A percentile compares a stretch with the other conserved stretches of the same genome.
phyloP scores from a whole-genome alignment of 495 filamentous ascomycete genomes.

The Melanomma pulvis-pyrius region DNA sequence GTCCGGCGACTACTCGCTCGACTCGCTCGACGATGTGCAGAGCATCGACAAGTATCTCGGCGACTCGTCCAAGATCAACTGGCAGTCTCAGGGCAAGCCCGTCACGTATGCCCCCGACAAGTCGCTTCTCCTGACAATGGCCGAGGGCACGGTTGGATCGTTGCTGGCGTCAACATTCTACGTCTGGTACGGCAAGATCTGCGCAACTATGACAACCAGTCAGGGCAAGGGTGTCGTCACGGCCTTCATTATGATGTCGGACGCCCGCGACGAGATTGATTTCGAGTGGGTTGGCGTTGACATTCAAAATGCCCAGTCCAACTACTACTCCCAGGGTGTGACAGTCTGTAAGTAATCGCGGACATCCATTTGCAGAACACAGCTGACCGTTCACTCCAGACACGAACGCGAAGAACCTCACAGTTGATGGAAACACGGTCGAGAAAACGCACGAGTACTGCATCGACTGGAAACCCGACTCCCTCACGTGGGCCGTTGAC shows the following conservation, averaged over 20 bases:
- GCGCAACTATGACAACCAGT: slow-evolving; percentile 81
- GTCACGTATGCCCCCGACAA: slow-evolving; percentile 58
- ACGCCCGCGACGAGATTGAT: slow-evolving; percentile 98
- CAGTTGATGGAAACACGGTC: slow-evolving; percentile 66
- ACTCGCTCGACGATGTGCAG: slow-evolving; percentile 66
- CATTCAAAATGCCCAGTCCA: slow-evolving; percentile 77
- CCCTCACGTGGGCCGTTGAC: slow-evolving; percentile 83
- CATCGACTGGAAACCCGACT: slow-evolving; percentile 87
- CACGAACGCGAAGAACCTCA: slow-evolving; percentile 69
- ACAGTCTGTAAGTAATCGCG: slow-evolving; percentile 75
- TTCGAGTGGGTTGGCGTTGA: slow-evolving; percentile 91
- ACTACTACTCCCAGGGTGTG: slow-evolving; percentile 96
- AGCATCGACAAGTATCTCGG: slow-evolving; percentile 82
- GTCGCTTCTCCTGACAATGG: slow-evolving; percentile 82
- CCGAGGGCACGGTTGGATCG: slow-evolving; percentile 76
- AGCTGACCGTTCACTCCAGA: slow-evolving; percentile 54
- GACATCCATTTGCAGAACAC: neutral
- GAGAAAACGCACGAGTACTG: slow-evolving; percentile 85
- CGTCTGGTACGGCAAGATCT: slow-evolving; percentile 96
- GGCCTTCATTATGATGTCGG: slow-evolving; percentile 90
- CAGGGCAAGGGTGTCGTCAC: slow-evolving; percentile 87
- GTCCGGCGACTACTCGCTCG: slow-evolving; percentile 70
- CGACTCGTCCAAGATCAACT: slow-evolving; percentile 74
- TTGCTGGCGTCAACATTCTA: slow-evolving; percentile 85
- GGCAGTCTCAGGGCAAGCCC: slow-evolving; percentile 82